Evolutionary conservation across 2,329 filamentous ascomycete genomes (phyloP).

Genomic region (Colletotrichum sp.): DNA sequence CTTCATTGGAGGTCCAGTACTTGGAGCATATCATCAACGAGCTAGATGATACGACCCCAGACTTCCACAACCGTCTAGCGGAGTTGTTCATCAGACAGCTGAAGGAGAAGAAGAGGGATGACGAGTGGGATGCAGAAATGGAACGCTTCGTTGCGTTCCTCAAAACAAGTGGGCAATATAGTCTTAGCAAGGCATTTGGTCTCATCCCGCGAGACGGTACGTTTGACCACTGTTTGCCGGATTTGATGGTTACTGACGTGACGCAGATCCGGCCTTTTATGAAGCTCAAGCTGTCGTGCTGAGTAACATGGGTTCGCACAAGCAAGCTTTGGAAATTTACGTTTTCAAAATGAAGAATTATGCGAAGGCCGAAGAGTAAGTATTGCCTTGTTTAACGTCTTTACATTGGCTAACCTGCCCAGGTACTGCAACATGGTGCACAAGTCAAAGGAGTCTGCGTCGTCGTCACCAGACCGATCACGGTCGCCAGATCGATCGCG

Average conservation of each 20-base stretch:
- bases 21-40: conserved; percentile 91
- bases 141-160: conserved; percentile 77
- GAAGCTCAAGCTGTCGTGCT: conserved; percentile 90
- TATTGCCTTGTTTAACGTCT: conserved; percentile 18
- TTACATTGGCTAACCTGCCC: conserved; percentile 21
- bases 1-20: conserved; percentile 77
- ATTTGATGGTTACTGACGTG: conserved; percentile 17
- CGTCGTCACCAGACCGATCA: conserved; percentile 32
- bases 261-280: conserved; percentile 79
- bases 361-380: conserved; percentile 89
- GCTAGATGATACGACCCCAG: conserved; percentile 81
- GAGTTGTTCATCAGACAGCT: conserved; percentile 70
- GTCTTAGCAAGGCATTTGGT: conserved; percentile 76
- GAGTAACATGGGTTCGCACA: conserved; percentile 94
- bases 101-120: conserved; percentile 44
- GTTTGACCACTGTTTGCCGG: conserved; percentile 28
- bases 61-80: conserved; percentile 86
- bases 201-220: conserved; percentile 81
- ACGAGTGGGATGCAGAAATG: conserved; percentile 63
- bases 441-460: conserved; percentile 57
- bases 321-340: conserved; percentile 95
- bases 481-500: conserved; percentile 25
- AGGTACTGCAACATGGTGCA: conserved; percentile 92
- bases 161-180: conserved; percentile 79
- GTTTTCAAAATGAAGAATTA: conserved; percentile 93